phyloP scores from a whole-genome alignment of 1,284 basidiomycete species.

The Termitomyces sp. region DNA sequence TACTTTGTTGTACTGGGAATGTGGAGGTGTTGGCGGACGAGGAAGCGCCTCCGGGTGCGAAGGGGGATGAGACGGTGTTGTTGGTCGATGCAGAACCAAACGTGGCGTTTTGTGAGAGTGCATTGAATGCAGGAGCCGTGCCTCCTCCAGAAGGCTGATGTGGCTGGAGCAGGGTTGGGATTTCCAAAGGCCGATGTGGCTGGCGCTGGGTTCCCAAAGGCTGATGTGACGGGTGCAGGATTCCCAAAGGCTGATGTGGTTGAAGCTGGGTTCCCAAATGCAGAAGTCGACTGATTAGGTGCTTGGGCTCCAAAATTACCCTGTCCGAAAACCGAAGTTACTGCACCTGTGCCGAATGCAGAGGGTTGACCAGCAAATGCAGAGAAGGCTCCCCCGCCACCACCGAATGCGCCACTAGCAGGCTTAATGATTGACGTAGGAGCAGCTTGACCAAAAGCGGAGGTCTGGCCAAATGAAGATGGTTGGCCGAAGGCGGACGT shows the following conservation, averaged over 20 bases:
- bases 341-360: slow-evolving; percentile 22
- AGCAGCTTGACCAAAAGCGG: slow-evolving; percentile 4
- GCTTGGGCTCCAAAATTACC: slow-evolving; percentile 13
- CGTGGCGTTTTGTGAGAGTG: neutral
- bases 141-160: slow-evolving; percentile 8
- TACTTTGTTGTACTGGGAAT: slow-evolving; percentile 6
- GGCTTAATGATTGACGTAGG: slow-evolving; percentile 20
- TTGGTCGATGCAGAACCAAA: slow-evolving; percentile 16
- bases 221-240: slow-evolving; percentile 17
- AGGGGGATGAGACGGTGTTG: slow-evolving; percentile 9
- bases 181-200: slow-evolving; percentile 19
- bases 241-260: slow-evolving; percentile 12
- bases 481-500: slow-evolving; percentile 20
- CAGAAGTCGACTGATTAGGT: slow-evolving; percentile 5
- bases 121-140: neutral
- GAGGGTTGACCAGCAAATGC: slow-evolving; percentile 22
- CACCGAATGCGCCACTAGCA: slow-evolving; percentile 19
- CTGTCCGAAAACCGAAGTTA: slow-evolving; percentile 19
- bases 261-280: slow-evolving; percentile 17
- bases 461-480: neutral
- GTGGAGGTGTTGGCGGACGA: slow-evolving; percentile 5
- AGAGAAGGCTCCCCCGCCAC: slow-evolving; percentile 17
- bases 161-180: neutral
- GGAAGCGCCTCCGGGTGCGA: slow-evolving; percentile 4
- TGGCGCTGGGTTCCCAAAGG: slow-evolving; percentile 23